Evolutionary conservation across 257 asterid genomes (phyloP).

Genomic region (Solanum bukasovii): DNA sequence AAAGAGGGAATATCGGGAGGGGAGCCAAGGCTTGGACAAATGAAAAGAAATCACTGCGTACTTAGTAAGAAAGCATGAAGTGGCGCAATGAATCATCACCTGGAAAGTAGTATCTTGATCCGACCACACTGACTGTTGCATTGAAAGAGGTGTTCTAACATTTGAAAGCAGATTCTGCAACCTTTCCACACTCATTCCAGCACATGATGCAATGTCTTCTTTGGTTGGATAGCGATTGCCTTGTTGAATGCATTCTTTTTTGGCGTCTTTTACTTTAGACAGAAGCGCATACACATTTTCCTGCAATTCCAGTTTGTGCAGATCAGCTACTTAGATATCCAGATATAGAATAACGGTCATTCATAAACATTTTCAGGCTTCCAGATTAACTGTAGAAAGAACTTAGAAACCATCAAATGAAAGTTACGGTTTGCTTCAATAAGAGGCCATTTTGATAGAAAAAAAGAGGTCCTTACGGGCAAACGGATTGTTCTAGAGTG

Average conservation of each 20-base stretch:
- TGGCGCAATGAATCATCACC: slow-evolving; percentile 9
- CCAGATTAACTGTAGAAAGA: background rate
- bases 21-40: background rate
- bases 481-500: slow-evolving; percentile 87
- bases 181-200: slow-evolving; percentile 67
- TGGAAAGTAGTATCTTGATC: slow-evolving; percentile 65
- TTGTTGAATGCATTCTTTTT: slow-evolving; percentile 40
- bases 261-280: slow-evolving; percentile 60
- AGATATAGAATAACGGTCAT: background rate
- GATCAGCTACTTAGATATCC: slow-evolving; percentile 1
- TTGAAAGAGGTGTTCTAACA: slow-evolving; percentile 71
- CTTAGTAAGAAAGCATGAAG: background rate
- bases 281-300: slow-evolving; percentile 74
- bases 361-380: background rate
- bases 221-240: slow-evolving; percentile 57
- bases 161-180: slow-evolving; percentile 43
- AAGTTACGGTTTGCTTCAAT: background rate
- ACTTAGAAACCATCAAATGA: background rate
- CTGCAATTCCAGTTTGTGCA: slow-evolving; percentile 30
- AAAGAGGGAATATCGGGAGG: background rate
- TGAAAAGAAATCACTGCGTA: background rate
- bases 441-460: slow-evolving; percentile 17
- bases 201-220: slow-evolving; percentile 60
- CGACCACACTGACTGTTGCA: slow-evolving; percentile 66
- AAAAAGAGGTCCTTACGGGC: slow-evolving; percentile 54